These are phyloP conservation scores for Crucihimalaya himalaica DNA, from an alignment of 345 rosid species.

Conservation along the genomic window DNA sequence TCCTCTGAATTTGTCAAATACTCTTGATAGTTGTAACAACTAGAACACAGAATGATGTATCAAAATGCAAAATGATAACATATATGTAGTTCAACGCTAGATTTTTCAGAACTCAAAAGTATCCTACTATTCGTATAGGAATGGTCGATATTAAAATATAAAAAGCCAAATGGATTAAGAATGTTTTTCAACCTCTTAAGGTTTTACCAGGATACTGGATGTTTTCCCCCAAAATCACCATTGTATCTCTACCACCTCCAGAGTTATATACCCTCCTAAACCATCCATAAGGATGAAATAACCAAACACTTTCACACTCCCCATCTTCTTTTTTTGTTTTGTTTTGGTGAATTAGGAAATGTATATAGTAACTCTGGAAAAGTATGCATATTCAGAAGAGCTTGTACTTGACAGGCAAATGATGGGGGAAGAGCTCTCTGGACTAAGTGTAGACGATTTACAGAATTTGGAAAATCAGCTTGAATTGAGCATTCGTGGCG, in stretches of 20 bases:
- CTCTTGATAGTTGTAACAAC: neutral
- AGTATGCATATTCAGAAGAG: slow-evolving; percentile 19
- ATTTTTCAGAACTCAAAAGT: neutral
- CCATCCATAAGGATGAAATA: slow-evolving; percentile 9
- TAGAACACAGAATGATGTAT: slow-evolving; percentile 11
- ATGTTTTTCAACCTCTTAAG: slow-evolving; percentile 15
- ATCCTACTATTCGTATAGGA: neutral
- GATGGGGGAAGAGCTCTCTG: slow-evolving; percentile 85
- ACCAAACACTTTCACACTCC: slow-evolving; percentile 19
- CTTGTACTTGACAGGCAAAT: slow-evolving; percentile 52
- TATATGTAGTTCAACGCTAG: slow-evolving; percentile 10
- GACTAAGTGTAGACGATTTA: slow-evolving; percentile 58
- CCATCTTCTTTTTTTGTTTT: neutral
- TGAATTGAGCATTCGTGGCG: slow-evolving; percentile 63
- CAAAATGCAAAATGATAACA: neutral
- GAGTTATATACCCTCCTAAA: neutral
- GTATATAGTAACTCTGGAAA: slow-evolving; percentile 2
- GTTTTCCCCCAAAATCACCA: slow-evolving; percentile 22
- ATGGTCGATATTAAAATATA: neutral
- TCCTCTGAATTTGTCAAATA: neutral
- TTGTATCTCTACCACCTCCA: slow-evolving; percentile 1
- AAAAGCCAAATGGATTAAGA: neutral
- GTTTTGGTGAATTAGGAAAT: neutral
- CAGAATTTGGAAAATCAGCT: slow-evolving; percentile 72
- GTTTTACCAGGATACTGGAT: slow-evolving; percentile 22